A percentile compares a stretch with the other conserved stretches of the same genome.
phyloP scores from a whole-genome alignment of 345 rosid genomes.

The Citrus trifoliata region DNA sequence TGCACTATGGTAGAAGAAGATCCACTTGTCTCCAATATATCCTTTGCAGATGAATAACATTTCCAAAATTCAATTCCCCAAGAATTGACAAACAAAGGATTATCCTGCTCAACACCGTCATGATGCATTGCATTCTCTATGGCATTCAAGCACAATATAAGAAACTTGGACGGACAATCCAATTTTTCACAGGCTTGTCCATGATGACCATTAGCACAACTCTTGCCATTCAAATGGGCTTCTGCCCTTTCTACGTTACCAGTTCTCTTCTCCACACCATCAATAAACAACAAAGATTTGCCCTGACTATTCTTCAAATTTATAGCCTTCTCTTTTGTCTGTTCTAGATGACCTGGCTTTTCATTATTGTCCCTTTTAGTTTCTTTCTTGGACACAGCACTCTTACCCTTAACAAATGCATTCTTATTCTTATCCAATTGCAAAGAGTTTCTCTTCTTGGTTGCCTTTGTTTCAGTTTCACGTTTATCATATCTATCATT shows the following conservation, averaged over 20 bases:
- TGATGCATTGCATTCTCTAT: constrained; percentile 47
- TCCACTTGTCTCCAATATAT: constrained; percentile 66
- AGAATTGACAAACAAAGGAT: constrained; percentile 46
- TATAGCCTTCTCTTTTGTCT: constrained; percentile 4
- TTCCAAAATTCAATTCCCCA: constrained; percentile 94
- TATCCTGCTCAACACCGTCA: constrained; percentile 30
- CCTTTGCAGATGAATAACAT: constrained; percentile 46
- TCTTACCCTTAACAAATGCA: constrained; percentile 13
- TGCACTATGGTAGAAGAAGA: constrained; percentile 52
- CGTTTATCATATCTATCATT: constrained; percentile 56
- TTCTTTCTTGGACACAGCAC: constrained; percentile 10
- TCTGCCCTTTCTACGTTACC: background rate
- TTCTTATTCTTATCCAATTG: constrained; percentile 16
- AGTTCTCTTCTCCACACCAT: constrained; percentile 7
- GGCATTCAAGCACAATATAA: constrained; percentile 50
- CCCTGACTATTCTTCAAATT: constrained; percentile 18
- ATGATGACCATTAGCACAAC: constrained; percentile 12
- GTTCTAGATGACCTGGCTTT: constrained; percentile 11
- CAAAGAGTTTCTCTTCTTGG: constrained; percentile 17
- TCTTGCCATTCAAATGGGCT: constrained; percentile 19
- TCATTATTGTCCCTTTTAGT: background rate
- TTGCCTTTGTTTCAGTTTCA: constrained; percentile 22
- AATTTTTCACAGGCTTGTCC: constrained; percentile 23
- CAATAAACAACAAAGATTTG: constrained; percentile 10
- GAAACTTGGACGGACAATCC: constrained; percentile 57